Conservation (phyloP, 2,329 filamentous ascomycete genomes). For the Cladosporium sp. region DNA sequence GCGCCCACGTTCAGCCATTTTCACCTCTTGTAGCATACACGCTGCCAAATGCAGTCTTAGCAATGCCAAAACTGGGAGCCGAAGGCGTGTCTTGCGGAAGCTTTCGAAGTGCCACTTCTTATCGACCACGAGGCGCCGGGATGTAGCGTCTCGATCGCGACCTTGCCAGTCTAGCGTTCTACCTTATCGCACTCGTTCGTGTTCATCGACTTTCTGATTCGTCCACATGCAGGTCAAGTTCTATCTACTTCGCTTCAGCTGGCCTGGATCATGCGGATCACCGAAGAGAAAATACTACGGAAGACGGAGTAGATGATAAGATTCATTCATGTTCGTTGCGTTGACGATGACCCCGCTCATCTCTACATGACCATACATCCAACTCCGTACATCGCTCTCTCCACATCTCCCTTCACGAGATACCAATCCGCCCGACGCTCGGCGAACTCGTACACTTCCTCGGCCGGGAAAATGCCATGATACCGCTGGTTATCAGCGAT, state of each 20-base stretch:
- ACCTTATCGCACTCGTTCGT: neutral
- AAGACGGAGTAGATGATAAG: neutral
- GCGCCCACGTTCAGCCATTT: neutral
- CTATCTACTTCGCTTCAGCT: neutral
- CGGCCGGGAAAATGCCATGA: conserved; percentile 85
- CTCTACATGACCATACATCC: conserved; percentile 79
- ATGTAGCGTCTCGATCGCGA: neutral
- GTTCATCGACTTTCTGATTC: neutral
- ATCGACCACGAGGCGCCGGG: neutral
- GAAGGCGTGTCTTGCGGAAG: neutral
- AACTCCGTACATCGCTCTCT: conserved; percentile 95
- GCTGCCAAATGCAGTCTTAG: neutral
- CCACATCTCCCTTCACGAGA: conserved; percentile 80
- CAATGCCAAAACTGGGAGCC: neutral
- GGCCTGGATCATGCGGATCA: neutral
- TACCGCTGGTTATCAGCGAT: conserved; percentile 92
- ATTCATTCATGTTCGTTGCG: neutral
- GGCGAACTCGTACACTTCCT: conserved; percentile 97
- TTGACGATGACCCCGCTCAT: neutral
- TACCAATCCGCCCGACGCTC: conserved; percentile 95
- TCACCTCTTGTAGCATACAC: neutral
- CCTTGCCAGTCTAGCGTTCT: neutral
- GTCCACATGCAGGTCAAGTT: neutral
- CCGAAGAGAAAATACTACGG: neutral
- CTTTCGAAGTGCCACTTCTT: neutral